phyloP scores from a whole-genome alignment of 176 grass and related monocot genomes.

The Urochloa ruziziensis region DNA sequence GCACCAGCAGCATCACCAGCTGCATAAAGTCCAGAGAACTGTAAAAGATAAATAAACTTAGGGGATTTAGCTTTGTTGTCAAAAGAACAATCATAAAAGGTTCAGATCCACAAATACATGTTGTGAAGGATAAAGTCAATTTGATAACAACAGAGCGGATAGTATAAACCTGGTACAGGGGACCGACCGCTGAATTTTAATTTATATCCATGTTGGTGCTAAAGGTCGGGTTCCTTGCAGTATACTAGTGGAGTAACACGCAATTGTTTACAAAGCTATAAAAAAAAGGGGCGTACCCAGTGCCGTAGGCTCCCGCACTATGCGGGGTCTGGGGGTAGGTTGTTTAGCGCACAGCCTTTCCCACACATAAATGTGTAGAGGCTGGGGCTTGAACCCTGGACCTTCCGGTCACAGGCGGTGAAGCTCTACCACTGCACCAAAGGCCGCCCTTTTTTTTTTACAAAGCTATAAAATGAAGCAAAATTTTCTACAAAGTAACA shows the following conservation, averaged over 20 bases:
- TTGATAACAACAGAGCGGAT: neutral
- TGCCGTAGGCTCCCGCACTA: too few relatives aligned
- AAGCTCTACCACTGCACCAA: too few relatives aligned
- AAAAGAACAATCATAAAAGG: slow-evolving; percentile 39
- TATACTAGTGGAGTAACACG: neutral
- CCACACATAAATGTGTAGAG: too few relatives aligned
- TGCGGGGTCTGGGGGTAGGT: too few relatives aligned
- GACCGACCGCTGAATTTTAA: neutral
- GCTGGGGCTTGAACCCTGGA: too few relatives aligned
- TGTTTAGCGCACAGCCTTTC: too few relatives aligned
- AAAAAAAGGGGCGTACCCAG: too few relatives aligned
- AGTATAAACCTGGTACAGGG: neutral
- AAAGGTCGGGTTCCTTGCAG: neutral
- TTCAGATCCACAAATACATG: neutral
- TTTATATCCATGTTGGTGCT: neutral
- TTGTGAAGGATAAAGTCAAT: neutral
- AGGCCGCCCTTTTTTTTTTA: too few relatives aligned
- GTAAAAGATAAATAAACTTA: slow-evolving; percentile 35
- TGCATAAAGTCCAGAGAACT: slow-evolving; percentile 83
- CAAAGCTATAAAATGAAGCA: neutral
- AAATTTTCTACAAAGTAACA: neutral
- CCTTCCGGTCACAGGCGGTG: too few relatives aligned
- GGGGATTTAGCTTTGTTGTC: slow-evolving; percentile 6
- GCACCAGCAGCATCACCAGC: slow-evolving; percentile 59
- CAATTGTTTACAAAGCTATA: neutral